phyloP scores from a whole-genome alignment of 768 basidiomycete genomes.

The Lactarius hatsudake region DNA sequence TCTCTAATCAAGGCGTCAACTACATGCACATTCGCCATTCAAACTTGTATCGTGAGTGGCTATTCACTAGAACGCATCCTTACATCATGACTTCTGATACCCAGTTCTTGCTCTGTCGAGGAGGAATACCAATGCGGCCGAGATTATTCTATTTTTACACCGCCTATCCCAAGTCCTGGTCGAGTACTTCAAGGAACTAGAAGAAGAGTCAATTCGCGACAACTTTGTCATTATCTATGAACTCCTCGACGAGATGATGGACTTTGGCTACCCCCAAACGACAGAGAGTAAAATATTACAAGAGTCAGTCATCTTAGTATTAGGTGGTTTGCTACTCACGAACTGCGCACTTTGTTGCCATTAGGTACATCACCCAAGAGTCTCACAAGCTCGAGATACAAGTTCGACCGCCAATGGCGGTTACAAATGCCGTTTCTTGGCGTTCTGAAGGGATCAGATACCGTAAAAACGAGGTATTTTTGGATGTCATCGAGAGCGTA shows the following conservation, averaged over 20 bases:
- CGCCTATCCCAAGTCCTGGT: conserved; percentile 88
- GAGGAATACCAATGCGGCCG: conserved; percentile 92
- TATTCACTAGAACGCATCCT: neutral
- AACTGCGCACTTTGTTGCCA: neutral
- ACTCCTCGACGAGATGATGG: conserved; percentile 99
- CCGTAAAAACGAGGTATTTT: conserved; percentile 98
- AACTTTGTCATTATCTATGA: conserved; percentile 99
- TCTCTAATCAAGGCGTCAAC: conserved; percentile 92
- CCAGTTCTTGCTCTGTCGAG: conserved; percentile 94
- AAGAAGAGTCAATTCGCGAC: conserved; percentile 98
- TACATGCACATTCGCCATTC: conserved; percentile 99
- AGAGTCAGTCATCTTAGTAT: conserved; percentile 50
- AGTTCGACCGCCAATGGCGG: conserved; percentile 90
- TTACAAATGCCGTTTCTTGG: conserved; percentile 99
- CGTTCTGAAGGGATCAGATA: conserved; percentile 96
- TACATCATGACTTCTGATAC: neutral
- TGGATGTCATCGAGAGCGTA: conserved; percentile 97
- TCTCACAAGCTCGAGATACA: conserved; percentile 90
- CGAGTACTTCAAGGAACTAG: conserved; percentile 99
- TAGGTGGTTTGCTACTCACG: neutral
- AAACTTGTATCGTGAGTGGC: conserved; percentile 85
- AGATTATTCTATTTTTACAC: conserved; percentile 95
- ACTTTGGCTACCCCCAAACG: conserved; percentile 98
- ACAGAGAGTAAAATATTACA: conserved; percentile 99
- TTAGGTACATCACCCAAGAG: conserved; percentile 97